These are phyloP conservation scores for Colletotrichum siamense DNA, from an alignment of 2,329 filamentous ascomycete genomes.

Conservation along the genomic window DNA sequence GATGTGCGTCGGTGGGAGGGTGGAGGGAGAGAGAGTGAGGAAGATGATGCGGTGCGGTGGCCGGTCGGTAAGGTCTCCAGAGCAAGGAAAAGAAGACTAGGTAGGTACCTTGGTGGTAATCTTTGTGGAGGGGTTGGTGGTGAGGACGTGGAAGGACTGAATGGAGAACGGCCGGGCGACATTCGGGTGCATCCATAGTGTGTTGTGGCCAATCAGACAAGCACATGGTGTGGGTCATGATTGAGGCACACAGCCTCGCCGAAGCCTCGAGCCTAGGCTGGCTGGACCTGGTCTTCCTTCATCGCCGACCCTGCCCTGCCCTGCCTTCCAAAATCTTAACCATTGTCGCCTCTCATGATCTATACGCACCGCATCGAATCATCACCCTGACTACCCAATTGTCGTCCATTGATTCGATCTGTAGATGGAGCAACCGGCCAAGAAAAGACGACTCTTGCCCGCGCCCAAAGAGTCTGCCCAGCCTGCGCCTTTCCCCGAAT, in stretches of 20 bases:
- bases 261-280: not conserved
- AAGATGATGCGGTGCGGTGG: not conserved
- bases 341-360: not conserved
- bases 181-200: not conserved
- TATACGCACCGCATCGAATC: not conserved
- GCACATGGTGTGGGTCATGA: not conserved
- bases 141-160: not conserved
- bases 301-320: not conserved
- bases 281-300: not conserved
- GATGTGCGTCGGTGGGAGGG: not conserved
- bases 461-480: slow-evolving; percentile 2
- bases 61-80: not conserved
- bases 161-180: not conserved
- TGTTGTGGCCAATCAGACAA: not conserved
- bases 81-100: not conserved
- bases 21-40: not conserved
- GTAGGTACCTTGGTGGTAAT: not conserved
- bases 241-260: not conserved
- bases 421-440: slow-evolving; percentile 26
- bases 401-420: slow-evolving; percentile 2
- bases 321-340: not conserved
- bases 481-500: slow-evolving; percentile 18
- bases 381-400: not conserved
- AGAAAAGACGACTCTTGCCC: slow-evolving; percentile 23
- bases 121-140: not conserved